A percentile compares a stretch with the other conserved stretches of the same genome.
These are phyloP conservation scores for Pseudozyma sp. DNA, from an alignment of 1,284 basidiomycete genomes.

Conservation along the genomic window DNA sequence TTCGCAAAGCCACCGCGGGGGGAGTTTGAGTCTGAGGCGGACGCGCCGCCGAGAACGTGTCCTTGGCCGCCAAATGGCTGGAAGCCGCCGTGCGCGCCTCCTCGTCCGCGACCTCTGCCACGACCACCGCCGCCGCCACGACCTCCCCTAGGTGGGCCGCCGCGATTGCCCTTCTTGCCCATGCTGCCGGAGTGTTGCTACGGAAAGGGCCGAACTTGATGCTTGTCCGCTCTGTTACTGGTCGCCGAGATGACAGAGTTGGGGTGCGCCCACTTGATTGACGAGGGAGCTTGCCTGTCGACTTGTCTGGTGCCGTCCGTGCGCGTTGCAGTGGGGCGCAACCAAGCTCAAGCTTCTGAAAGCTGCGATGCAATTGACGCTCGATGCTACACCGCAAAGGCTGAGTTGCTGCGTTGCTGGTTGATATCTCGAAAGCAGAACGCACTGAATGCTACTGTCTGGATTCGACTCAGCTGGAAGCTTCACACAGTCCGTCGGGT, in stretches of 20 bases:
- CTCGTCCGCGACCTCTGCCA: slow-evolving; percentile 20
- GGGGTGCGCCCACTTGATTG: too few relatives aligned
- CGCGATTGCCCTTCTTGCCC: slow-evolving; percentile 38
- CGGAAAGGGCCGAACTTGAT: background rate
- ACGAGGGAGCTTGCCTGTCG: too few relatives aligned
- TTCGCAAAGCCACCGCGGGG: slow-evolving; percentile 34
- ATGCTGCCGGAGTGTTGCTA: slow-evolving; percentile 6
- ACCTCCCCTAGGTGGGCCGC: slow-evolving; percentile 12
- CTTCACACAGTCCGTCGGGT: background rate
- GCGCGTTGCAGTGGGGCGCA: too few relatives aligned
- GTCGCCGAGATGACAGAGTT: too few relatives aligned
- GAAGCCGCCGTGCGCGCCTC: slow-evolving; percentile 22
- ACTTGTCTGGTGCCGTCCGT: too few relatives aligned
- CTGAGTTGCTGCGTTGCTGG: too few relatives aligned
- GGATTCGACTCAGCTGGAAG: slow-evolving; percentile 1
- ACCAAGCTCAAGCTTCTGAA: too few relatives aligned
- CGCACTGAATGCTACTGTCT: background rate
- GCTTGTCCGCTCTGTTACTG: too few relatives aligned
- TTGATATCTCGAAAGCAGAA: too few relatives aligned
- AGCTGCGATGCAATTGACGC: too few relatives aligned
- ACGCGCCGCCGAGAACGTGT: slow-evolving; percentile 19
- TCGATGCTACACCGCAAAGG: too few relatives aligned
- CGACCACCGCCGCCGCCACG: slow-evolving; percentile 23
- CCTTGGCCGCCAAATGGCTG: slow-evolving; percentile 31
- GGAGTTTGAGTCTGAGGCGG: slow-evolving; percentile 18